phyloP scores from a whole-genome alignment of 345 rosid genomes.

The Boechera divaricarpa region DNA sequence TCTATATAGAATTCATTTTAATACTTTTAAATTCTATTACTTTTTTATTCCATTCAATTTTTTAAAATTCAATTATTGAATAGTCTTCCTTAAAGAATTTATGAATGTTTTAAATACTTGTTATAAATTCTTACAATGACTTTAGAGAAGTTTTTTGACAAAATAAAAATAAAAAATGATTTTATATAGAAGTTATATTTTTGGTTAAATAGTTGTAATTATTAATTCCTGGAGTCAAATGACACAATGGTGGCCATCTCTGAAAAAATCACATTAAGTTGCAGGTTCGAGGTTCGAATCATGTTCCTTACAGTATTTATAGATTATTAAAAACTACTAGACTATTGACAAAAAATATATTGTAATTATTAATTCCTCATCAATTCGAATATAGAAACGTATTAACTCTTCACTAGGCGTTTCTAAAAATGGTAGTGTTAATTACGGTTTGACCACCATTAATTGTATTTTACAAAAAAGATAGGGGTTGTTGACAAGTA shows the following conservation, averaged over 20 bases:
- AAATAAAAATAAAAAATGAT: background rate
- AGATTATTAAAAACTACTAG: no score
- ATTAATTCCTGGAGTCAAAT: no score
- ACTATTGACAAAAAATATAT: no score
- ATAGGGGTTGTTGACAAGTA: background rate
- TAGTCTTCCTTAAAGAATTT: background rate
- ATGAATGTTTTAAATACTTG: background rate
- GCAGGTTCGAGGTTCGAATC: no score
- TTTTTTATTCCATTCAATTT: no score
- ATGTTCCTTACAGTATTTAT: no score
- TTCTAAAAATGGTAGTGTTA: background rate
- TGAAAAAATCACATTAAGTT: no score
- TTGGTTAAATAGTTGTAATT: background rate
- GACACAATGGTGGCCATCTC: no score
- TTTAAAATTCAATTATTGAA: no score
- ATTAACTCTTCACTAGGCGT: background rate
- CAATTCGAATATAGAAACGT: background rate
- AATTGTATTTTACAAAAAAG: background rate
- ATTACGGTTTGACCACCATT: background rate
- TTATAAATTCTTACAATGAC: background rate
- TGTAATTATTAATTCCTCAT: background rate
- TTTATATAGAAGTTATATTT: background rate
- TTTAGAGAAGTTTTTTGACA: background rate
- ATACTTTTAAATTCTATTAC: no score
- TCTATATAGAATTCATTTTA: no score